A percentile compares a stretch with the other conserved stretches of the same genome.
Conservation (phyloP, 257 asterid genomes). For the Plantago ovata region DNA sequence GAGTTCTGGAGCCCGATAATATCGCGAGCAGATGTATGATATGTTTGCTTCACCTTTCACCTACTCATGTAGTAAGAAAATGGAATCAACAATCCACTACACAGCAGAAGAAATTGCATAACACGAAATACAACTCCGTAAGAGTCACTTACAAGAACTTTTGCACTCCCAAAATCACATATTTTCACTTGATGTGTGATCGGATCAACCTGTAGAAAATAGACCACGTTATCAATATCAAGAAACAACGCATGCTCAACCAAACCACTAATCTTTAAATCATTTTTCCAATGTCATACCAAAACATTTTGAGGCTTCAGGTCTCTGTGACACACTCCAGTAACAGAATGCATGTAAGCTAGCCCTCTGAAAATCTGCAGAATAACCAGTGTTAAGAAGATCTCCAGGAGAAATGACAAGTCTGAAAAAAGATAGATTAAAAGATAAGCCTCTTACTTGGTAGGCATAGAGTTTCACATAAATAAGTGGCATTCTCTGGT, state of each 20-base stretch:
- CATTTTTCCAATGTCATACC: slow-evolving; percentile 34
- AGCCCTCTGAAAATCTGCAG: slow-evolving; percentile 86
- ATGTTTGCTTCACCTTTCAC: slow-evolving; percentile 90
- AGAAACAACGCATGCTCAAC: slow-evolving; percentile 8
- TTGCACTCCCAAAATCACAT: slow-evolving; percentile 98
- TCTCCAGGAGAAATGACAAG: slow-evolving; percentile 2
- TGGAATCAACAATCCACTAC: background rate
- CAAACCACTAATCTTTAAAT: background rate
- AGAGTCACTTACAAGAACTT: slow-evolving; percentile 67
- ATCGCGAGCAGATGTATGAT: slow-evolving; percentile 94
- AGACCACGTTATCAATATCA: slow-evolving; percentile 12
- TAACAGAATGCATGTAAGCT: slow-evolving; percentile 94
- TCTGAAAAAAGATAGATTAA: slow-evolving; percentile 6
- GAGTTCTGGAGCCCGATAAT: slow-evolving; percentile 98
- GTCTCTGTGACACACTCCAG: slow-evolving; percentile 93
- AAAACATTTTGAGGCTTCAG: slow-evolving; percentile 94
- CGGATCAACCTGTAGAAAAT: slow-evolving; percentile 66
- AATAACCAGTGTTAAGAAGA: slow-evolving; percentile 14
- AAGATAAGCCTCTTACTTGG: slow-evolving; percentile 49
- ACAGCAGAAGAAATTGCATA: slow-evolving; percentile 4
- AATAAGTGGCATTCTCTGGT: slow-evolving; percentile 90
- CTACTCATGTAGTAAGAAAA: slow-evolving; percentile 22
- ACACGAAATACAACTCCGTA: slow-evolving; percentile 1
- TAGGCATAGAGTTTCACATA: slow-evolving; percentile 87
- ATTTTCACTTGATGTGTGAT: slow-evolving; percentile 81